Conservation (phyloP, 2,329 filamentous ascomycete genomes). For the Xylaria sp. region DNA sequence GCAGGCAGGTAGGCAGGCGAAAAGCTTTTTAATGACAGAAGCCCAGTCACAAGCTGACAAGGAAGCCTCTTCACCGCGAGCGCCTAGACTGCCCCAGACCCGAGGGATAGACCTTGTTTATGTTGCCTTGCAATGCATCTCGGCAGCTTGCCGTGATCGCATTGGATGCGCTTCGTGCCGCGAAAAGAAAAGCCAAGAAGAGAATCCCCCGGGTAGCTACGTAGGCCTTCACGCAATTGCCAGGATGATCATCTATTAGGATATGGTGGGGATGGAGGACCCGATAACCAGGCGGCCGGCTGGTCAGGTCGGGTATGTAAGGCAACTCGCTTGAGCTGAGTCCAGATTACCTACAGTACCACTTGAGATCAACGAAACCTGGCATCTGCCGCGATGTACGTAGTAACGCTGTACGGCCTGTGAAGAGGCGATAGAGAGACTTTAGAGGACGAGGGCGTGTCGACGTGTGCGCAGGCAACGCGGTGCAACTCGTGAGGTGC, state of each 20-base stretch:
- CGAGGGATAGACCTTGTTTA: slow-evolving; percentile 21
- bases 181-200: slow-evolving; percentile 21
- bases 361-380: background rate
- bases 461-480: background rate
- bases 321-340: slow-evolving; percentile 27
- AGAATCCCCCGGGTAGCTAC: slow-evolving; percentile 21
- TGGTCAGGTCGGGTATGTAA: slow-evolving; percentile 22
- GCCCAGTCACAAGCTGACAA: background rate
- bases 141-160: slow-evolving; percentile 5
- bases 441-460: background rate
- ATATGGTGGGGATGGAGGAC: background rate
- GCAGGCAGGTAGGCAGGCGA: background rate
- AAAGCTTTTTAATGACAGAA: background rate
- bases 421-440: background rate
- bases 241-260: slow-evolving; percentile 21
- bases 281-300: slow-evolving; percentile 2
- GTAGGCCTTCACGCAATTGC: slow-evolving; percentile 10
- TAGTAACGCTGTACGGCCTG: slow-evolving; percentile 15
- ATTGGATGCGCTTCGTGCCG: slow-evolving; percentile 15
- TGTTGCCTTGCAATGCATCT: slow-evolving; percentile 12
- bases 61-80: slow-evolving; percentile 10
- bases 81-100: slow-evolving; percentile 16
- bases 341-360: slow-evolving; percentile 3
- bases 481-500: background rate
- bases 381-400: slow-evolving; percentile 3